Percentiles rank a stretch among this genome's conserved stretches.
Conservation (phyloP, 2,329 filamentous ascomycete species). For the Orbilia ellipsospora region DNA sequence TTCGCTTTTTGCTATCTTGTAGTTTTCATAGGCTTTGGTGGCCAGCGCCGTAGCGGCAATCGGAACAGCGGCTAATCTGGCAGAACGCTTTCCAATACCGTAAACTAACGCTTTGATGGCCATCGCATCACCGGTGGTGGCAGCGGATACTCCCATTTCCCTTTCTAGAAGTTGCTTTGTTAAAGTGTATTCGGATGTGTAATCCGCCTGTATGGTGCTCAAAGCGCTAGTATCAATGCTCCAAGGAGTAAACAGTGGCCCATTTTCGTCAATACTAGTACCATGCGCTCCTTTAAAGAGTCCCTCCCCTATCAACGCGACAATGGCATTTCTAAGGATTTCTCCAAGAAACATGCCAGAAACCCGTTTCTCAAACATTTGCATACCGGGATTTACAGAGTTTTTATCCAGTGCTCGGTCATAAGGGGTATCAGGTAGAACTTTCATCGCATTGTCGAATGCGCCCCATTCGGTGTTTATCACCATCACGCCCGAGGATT, state of each 20-base stretch:
- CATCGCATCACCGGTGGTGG: constrained; percentile 80
- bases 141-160: constrained; percentile 78
- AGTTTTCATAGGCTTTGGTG: constrained; percentile 66
- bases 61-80: constrained; percentile 85
- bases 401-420: constrained; percentile 81
- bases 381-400: constrained; percentile 89
- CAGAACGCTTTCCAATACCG: constrained; percentile 87
- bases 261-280: constrained; percentile 72
- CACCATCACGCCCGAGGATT: constrained; percentile 90
- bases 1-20: constrained; percentile 41
- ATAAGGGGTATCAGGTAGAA: constrained; percentile 86
- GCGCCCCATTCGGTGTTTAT: constrained; percentile 99
- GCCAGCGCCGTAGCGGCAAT: constrained; percentile 85
- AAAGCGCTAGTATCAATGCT: constrained; percentile 91
- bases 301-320: constrained; percentile 66
- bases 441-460: constrained; percentile 92
- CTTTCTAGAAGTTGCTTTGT: constrained; percentile 82
- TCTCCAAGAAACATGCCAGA: constrained; percentile 99
- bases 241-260: constrained; percentile 81
- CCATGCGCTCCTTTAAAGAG: constrained; percentile 71
- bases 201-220: constrained; percentile 85
- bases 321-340: constrained; percentile 81
- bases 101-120: constrained; percentile 85
- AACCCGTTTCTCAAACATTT: constrained; percentile 99
- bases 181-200: constrained; percentile 75